Percentiles rank a stretch among this genome's conserved stretches.
These are phyloP conservation scores for Brassica cretica DNA, from an alignment of 345 rosid species.

Conservation along the genomic window DNA sequence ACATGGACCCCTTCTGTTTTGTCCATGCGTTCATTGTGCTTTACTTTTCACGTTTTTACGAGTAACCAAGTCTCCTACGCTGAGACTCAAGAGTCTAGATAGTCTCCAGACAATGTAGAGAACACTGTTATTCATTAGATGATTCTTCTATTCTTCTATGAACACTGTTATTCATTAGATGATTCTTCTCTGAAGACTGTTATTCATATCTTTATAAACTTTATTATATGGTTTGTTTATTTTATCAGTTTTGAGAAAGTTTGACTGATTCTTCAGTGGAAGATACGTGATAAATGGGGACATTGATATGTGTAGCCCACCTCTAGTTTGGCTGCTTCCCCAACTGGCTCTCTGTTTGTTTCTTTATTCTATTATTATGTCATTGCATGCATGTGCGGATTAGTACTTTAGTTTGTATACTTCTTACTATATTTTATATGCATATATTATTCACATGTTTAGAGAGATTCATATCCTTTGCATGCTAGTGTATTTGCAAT, in stretches of 20 bases:
- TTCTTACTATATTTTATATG: neutral
- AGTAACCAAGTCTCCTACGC: slow-evolving; percentile 21
- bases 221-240: neutral
- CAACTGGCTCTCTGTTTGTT: slow-evolving; percentile 36
- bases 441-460: slow-evolving; percentile 6
- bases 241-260: slow-evolving; percentile 28
- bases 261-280: slow-evolving; percentile 39
- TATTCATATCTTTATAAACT: neutral
- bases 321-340: slow-evolving; percentile 39
- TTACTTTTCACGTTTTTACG: slow-evolving; percentile 6
- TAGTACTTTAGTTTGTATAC: slow-evolving; percentile 8
- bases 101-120: slow-evolving; percentile 18
- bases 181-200: neutral
- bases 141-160: neutral
- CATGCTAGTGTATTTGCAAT: slow-evolving; percentile 2
- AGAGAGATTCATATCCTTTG: neutral
- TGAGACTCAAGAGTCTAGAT: slow-evolving; percentile 7
- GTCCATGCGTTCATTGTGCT: slow-evolving; percentile 11
- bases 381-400: slow-evolving; percentile 35
- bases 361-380: slow-evolving; percentile 23
- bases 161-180: neutral
- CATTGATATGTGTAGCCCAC: slow-evolving; percentile 43
- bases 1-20: slow-evolving; percentile 35
- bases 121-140: neutral
- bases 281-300: slow-evolving; percentile 35